Base-by-base conservation (phyloP, 2,329 filamentous ascomycete species). In the Phyllosticta citriasiana region DNA sequence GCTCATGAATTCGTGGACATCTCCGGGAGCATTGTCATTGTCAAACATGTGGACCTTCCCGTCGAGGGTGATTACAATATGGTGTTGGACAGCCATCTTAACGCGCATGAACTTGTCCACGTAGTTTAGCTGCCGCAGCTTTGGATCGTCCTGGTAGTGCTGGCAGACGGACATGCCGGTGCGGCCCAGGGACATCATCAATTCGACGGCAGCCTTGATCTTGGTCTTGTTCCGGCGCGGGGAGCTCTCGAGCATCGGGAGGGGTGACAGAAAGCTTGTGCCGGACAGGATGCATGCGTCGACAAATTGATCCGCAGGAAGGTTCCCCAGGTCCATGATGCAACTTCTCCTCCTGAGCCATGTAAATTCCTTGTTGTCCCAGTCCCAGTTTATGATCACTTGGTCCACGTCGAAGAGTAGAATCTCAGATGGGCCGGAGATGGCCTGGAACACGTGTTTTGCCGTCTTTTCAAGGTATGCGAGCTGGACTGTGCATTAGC, bases 1-100 rank as follows among this genome's bases (percentile, higher is more conserved):
- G n/a, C 91, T 91, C 64, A 97, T 84, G 70, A 97, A 92, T 69
- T 93, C 87, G 70, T 95, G 89, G 66, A 94, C 87, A 71, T 97
- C 92, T 54, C 82, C 83, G 2, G 94, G 92, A 22, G 91, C 83
- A 60, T 84, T 81, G 7, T 89, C 87, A 60, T 80, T 82, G 67
- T 92, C 86, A 67, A 90, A 81, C 16, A 91, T 88, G 63, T 84
- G 83, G 57, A 96, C 82, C 68, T 88, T 85, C 51, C 94, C 94
- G n/a, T 84, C 84, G 60, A 84, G 81, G 35, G 86, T 84, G 65
- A 96, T 85, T 68, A 92, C 85, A 51, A 95, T 87, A 73, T 93
- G 92, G 73, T 97, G 93, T 69, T 91, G 88, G 57, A 97, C 84
- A 1, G 87, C 87, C 82, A 95, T 87, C 64, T 87, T 86, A 24